Evolutionary conservation across 2,329 filamentous ascomycete species (phyloP).

Genomic region (Nothopassalora personata): DNA sequence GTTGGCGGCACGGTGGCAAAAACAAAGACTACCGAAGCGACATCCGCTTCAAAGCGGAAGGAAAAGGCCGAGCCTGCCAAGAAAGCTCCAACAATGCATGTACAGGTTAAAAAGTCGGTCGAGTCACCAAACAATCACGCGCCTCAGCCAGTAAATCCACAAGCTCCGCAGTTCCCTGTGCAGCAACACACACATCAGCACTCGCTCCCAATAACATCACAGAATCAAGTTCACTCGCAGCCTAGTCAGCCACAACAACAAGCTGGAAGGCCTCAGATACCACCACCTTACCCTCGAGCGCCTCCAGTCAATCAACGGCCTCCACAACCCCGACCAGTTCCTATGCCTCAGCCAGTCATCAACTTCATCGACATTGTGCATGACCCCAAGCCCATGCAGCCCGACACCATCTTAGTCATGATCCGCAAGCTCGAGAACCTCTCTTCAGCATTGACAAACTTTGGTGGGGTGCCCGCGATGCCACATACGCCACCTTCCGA

Average conservation of each 20-base stretch:
- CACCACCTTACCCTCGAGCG: constrained; percentile 2
- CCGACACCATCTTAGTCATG: constrained; percentile 23
- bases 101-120: constrained; percentile 1
- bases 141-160: neutral
- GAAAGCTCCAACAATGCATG: neutral
- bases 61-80: constrained; percentile 7
- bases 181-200: constrained; percentile 3
- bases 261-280: constrained; percentile 1
- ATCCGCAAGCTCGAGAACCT: constrained; percentile 24
- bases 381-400: constrained; percentile 13
- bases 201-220: constrained; percentile 4
- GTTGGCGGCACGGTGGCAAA: constrained; percentile 23
- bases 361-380: constrained; percentile 18
- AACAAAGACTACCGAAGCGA: constrained; percentile 2
- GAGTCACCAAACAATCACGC: neutral
- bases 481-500: constrained; percentile 13
- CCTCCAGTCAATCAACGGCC: constrained; percentile 1
- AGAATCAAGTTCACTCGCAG: neutral
- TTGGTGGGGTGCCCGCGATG: constrained; percentile 24
- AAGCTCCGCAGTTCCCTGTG: neutral
- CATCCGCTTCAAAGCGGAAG: constrained; percentile 8
- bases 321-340: constrained; percentile 1
- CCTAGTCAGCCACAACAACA: neutral
- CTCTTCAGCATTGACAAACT: constrained; percentile 24
- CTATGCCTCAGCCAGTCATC: constrained; percentile 18